Evolutionary conservation across 2,329 filamentous ascomycete genomes (phyloP).

Genomic region (Bisporella sp.): DNA sequence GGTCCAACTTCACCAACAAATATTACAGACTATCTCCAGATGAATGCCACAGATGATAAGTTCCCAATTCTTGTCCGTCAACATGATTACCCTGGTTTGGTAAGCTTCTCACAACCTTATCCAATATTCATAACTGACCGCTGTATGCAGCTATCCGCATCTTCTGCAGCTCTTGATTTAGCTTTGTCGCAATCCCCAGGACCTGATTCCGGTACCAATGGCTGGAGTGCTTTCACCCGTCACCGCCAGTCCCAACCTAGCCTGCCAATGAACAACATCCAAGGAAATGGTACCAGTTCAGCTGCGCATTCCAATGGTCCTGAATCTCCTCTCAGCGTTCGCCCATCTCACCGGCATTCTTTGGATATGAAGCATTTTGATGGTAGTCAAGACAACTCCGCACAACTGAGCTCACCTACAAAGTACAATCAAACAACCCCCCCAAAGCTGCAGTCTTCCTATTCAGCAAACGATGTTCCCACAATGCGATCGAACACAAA

Average conservation of each 20-base stretch:
- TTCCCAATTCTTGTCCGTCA: conserved; percentile 79
- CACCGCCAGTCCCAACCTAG: conserved; percentile 42
- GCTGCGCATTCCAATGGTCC: conserved; percentile 32
- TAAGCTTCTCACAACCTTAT: conserved; percentile 16
- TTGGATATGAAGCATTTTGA: conserved; percentile 45
- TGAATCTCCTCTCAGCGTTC: conserved; percentile 39
- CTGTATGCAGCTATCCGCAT: conserved; percentile 63
- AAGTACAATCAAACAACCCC: conserved; percentile 53
- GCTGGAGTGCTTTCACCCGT: conserved; percentile 26
- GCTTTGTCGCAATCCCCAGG: conserved; percentile 62
- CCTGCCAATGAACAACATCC: conserved; percentile 20
- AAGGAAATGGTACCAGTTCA: conserved; percentile 30
- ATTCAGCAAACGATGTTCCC: conserved; percentile 82
- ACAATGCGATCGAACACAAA: conserved; percentile 58
- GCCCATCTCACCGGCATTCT: conserved; percentile 49
- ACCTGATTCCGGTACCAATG: conserved; percentile 40
- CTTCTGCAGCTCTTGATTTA: conserved; percentile 74
- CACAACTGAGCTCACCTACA: conserved; percentile 32
- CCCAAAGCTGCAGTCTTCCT: conserved; percentile 77
- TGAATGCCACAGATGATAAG: conserved; percentile 70
- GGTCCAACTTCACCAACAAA: conserved; percentile 37
- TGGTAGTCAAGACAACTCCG: conserved; percentile 24
- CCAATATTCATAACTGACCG: conserved; percentile 30
- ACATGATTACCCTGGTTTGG: conserved; percentile 31
- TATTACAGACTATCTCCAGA: conserved; percentile 61